Evolutionary conservation across 163 green algal species (phyloP).

Genomic region (Prototheca stagnorum): DNA sequence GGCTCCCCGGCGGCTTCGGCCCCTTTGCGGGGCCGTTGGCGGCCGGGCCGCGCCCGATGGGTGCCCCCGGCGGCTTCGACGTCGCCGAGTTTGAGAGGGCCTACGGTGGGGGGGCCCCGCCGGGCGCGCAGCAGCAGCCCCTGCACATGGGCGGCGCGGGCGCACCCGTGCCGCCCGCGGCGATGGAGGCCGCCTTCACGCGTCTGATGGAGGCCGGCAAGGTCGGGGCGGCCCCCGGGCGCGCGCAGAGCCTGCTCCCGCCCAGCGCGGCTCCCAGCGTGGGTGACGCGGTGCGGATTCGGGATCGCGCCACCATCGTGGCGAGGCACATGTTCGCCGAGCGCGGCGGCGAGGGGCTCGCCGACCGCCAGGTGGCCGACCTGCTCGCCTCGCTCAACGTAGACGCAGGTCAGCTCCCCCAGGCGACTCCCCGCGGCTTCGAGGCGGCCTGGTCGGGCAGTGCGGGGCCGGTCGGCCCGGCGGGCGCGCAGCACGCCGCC

Average conservation of each 20-base stretch:
- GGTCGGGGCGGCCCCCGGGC: slow-evolving; percentile 5
- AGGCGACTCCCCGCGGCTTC: too few relatives aligned
- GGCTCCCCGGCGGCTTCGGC: too few relatives aligned
- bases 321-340: slow-evolving; percentile 74
- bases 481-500: too few relatives aligned
- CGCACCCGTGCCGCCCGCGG: too few relatives aligned
- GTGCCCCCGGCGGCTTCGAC: too few relatives aligned
- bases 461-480: too few relatives aligned
- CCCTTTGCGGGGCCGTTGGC: too few relatives aligned
- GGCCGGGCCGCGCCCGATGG: too few relatives aligned
- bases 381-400: slow-evolving; percentile 67
- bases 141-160: background rate
- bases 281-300: slow-evolving; percentile 43
- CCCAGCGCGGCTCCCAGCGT: slow-evolving; percentile 6
- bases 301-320: slow-evolving; percentile 74
- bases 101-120: slow-evolving; percentile 3
- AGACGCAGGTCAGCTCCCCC: slow-evolving; percentile 40
- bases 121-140: background rate
- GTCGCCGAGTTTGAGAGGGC: slow-evolving; percentile 22
- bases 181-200: background rate
- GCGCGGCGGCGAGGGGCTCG: slow-evolving; percentile 39
- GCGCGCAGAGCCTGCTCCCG: slow-evolving; percentile 5
- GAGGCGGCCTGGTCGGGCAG: too few relatives aligned
- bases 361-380: slow-evolving; percentile 49
- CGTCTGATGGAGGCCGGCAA: slow-evolving; percentile 29